These are phyloP conservation scores for Pythium aristosporum DNA, from an alignment of 352 stramenopile genomes.

Conservation along the genomic window DNA sequence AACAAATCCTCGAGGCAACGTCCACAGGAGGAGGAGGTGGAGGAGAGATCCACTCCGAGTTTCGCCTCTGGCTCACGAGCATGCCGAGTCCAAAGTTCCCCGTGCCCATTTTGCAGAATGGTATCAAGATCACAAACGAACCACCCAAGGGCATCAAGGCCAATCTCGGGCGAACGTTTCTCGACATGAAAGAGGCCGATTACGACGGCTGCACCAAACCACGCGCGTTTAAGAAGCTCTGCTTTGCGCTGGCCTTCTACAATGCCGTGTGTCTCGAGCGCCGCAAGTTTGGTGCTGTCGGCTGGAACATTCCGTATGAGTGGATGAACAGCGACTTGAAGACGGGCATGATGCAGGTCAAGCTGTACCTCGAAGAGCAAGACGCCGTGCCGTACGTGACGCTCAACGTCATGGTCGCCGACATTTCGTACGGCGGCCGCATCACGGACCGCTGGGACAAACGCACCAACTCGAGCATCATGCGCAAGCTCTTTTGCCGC, in stretches of 20 bases:
- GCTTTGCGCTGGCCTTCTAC: constrained; percentile 93
- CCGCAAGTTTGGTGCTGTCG: constrained; percentile 93
- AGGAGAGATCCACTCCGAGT: constrained; percentile 86
- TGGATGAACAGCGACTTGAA: constrained; percentile 97
- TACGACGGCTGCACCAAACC: constrained; percentile 88
- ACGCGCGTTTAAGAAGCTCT: constrained; percentile 89
- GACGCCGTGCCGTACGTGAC: constrained; percentile 86
- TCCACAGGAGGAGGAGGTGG: not conserved
- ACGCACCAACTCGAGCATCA: constrained; percentile 89
- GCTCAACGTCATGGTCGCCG: constrained; percentile 91
- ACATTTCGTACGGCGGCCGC: constrained; percentile 93
- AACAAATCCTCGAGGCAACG: constrained; percentile 88
- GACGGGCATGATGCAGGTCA: constrained; percentile 80
- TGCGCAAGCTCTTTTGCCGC: constrained; percentile 90
- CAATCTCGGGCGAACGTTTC: constrained; percentile 94
- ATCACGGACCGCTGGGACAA: constrained; percentile 95
- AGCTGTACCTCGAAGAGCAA: constrained; percentile 89
- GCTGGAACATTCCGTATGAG: constrained; percentile 97
- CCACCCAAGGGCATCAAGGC: constrained; percentile 91
- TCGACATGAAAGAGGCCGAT: constrained; percentile 91
- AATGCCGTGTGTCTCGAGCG: constrained; percentile 93
- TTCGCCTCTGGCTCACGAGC: constrained; percentile 93
- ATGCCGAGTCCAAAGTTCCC: constrained; percentile 84
- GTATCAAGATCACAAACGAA: constrained; percentile 97
- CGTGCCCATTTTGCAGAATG: constrained; percentile 92